phyloP scores from a whole-genome alignment of 2,329 filamentous ascomycete species.

The Phialocephala subalpina region DNA sequence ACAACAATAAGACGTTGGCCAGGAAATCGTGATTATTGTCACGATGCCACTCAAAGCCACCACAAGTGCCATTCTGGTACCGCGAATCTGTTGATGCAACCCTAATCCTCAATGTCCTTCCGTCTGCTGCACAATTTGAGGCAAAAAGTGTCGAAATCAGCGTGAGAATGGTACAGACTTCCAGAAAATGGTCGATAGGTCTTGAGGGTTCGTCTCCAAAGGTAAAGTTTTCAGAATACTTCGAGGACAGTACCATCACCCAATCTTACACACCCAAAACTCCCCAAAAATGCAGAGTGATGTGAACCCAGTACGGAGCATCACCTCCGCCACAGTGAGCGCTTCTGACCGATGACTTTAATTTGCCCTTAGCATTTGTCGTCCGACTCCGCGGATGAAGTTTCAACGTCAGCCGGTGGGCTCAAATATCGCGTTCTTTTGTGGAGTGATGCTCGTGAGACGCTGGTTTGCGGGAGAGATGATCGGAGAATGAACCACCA shows the following conservation, averaged over 20 bases:
- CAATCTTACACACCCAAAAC: not conserved
- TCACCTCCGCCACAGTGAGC: not conserved
- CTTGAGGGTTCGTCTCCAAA: too few relatives aligned
- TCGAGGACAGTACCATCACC: too few relatives aligned
- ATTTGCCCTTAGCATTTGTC: not conserved
- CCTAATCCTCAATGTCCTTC: too few relatives aligned
- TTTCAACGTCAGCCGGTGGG: not conserved
- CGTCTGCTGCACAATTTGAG: too few relatives aligned
- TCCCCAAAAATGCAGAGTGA: not conserved
- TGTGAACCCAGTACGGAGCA: not conserved
- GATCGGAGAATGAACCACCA: not conserved
- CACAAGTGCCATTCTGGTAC: too few relatives aligned
- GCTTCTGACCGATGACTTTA: slow-evolving; percentile 8
- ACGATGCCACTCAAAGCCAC: not conserved
- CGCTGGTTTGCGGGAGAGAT: not conserved
- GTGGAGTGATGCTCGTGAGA: slow-evolving; percentile 14
- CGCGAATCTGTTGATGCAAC: too few relatives aligned
- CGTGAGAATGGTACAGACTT: too few relatives aligned
- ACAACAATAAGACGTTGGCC: not conserved
- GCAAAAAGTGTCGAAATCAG: too few relatives aligned
- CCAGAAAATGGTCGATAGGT: too few relatives aligned
- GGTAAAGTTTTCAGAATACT: too few relatives aligned
- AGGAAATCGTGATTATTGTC: not conserved
- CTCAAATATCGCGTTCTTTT: not conserved
- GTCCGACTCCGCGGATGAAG: slow-evolving; percentile 6